phyloP scores from a whole-genome alignment of 2,329 filamentous ascomycete genomes.

The Botrytis porri region DNA sequence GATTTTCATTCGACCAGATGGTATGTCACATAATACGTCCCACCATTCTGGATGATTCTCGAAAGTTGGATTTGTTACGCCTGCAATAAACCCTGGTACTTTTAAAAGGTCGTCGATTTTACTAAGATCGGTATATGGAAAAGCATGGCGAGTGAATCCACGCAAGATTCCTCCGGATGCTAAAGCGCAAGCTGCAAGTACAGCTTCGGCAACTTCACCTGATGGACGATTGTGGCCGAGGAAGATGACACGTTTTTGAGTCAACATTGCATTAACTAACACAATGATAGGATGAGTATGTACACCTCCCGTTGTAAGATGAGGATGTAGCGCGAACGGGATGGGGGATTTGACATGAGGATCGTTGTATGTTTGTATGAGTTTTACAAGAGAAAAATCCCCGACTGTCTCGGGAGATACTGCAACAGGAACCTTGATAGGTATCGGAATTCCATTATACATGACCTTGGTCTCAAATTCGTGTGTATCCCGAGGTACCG shows the following conservation, averaged over 20 bases:
- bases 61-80: slow-evolving; percentile 96
- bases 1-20: slow-evolving; percentile 91
- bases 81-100: slow-evolving; percentile 95
- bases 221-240: slow-evolving; percentile 93
- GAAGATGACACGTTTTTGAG: slow-evolving; percentile 95
- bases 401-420: slow-evolving; percentile 94
- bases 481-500: slow-evolving; percentile 87
- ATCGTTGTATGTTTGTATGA: slow-evolving; percentile 90
- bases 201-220: slow-evolving; percentile 95
- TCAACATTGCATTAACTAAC: slow-evolving; percentile 88
- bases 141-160: slow-evolving; percentile 93
- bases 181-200: slow-evolving; percentile 91
- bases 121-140: slow-evolving; percentile 95
- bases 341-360: slow-evolving; percentile 79
- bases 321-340: slow-evolving; percentile 81
- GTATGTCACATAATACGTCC: slow-evolving; percentile 92
- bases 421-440: slow-evolving; percentile 92
- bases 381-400: slow-evolving; percentile 94
- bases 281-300: slow-evolving; percentile 94
- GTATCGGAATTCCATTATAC: slow-evolving; percentile 95
- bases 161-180: slow-evolving; percentile 88
- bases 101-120: slow-evolving; percentile 96
- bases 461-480: slow-evolving; percentile 95
- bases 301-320: slow-evolving; percentile 87
- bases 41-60: slow-evolving; percentile 96